Evolutionary conservation across 2,329 filamentous ascomycete species (phyloP).

Genomic region (Aquanectria penicillioides): DNA sequence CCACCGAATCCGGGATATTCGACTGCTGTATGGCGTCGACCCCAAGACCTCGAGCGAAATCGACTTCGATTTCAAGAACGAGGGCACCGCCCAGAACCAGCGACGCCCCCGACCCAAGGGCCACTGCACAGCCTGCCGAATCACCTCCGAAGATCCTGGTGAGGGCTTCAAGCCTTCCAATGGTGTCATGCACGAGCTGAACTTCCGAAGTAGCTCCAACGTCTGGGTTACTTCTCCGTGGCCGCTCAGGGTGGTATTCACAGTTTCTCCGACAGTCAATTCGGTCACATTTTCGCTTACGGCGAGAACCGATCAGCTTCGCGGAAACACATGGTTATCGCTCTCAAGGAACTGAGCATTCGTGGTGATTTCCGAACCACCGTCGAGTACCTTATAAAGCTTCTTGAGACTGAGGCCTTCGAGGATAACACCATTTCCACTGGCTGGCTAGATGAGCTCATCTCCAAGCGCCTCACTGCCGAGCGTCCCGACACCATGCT

Average conservation of each 20-base stretch:
- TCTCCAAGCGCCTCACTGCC: conserved; percentile 95
- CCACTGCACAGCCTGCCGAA: conserved; percentile 97
- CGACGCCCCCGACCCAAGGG: conserved; percentile 92
- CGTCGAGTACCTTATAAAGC: conserved; percentile 98
- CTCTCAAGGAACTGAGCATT: conserved; percentile 98
- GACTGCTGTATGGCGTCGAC: conserved; percentile 94
- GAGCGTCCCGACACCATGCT: conserved; percentile 94
- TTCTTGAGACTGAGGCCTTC: conserved; percentile 97
- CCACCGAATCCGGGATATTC: conserved; percentile 95
- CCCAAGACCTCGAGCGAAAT: conserved; percentile 87
- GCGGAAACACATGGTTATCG: conserved; percentile 98
- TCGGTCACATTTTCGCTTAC: conserved; percentile 99
- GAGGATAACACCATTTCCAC: conserved; percentile 99
- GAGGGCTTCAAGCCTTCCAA: conserved; percentile 99
- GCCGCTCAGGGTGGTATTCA: conserved; percentile 96
- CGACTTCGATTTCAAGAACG: conserved; percentile 94
- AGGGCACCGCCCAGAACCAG: conserved; percentile 85
- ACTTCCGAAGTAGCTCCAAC: conserved; percentile 98
- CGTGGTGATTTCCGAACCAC: conserved; percentile 99
- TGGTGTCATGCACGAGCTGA: conserved; percentile 98
- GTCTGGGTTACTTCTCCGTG: conserved; percentile 99
- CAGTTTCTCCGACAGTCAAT: conserved; percentile 98
- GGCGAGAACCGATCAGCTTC: conserved; percentile 97
- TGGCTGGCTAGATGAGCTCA: conserved; percentile 98
- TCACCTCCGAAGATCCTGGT: conserved; percentile 97